Evolutionary conservation across 768 basidiomycete genomes (phyloP).

Genomic region (Clitopilus passeckerianus): DNA sequence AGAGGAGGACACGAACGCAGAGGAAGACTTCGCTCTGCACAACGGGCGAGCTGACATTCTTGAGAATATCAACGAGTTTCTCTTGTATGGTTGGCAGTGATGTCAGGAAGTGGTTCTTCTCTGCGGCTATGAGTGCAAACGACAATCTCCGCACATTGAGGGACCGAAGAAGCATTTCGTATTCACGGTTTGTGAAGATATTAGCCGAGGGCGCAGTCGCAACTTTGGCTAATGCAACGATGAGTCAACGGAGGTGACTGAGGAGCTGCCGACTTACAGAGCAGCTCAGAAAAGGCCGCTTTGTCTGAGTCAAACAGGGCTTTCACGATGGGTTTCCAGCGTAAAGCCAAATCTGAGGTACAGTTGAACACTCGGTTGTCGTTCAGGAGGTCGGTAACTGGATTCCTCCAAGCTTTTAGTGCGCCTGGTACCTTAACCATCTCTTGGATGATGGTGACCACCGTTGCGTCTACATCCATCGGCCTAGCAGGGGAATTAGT

Average conservation of each 20-base stretch:
- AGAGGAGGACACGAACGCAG: slow-evolving; percentile 87
- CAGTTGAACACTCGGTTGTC: slow-evolving; percentile 88
- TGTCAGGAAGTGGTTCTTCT: slow-evolving; percentile 86
- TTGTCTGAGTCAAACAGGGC: slow-evolving; percentile 84
- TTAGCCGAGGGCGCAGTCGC: slow-evolving; percentile 87
- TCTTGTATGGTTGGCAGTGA: slow-evolving; percentile 95
- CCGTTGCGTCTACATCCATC: slow-evolving; percentile 66
- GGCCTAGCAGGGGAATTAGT: slow-evolving; percentile 39
- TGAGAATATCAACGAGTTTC: slow-evolving; percentile 89
- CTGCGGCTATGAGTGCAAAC: slow-evolving; percentile 79
- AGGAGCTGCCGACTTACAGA: slow-evolving; percentile 50
- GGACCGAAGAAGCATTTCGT: slow-evolving; percentile 85
- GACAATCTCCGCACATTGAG: slow-evolving; percentile 85
- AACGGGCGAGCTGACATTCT: slow-evolving; percentile 71
- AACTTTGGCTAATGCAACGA: slow-evolving; percentile 51
- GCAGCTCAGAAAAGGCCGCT: slow-evolving; percentile 76
- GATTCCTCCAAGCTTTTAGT: slow-evolving; percentile 79
- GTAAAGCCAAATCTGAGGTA: slow-evolving; percentile 42
- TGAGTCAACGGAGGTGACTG: slow-evolving; percentile 21
- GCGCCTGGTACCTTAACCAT: slow-evolving; percentile 76
- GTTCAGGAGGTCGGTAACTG: slow-evolving; percentile 75
- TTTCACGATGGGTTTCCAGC: slow-evolving; percentile 78
- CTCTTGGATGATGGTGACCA: slow-evolving; percentile 68
- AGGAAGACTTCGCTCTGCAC: slow-evolving; percentile 95
- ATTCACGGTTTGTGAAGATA: slow-evolving; percentile 93